Percentiles rank a stretch among this genome's conserved stretches.
These are phyloP conservation scores for Botrytis galanthina DNA, from an alignment of 2,329 filamentous ascomycete species.

Conservation along the genomic window DNA sequence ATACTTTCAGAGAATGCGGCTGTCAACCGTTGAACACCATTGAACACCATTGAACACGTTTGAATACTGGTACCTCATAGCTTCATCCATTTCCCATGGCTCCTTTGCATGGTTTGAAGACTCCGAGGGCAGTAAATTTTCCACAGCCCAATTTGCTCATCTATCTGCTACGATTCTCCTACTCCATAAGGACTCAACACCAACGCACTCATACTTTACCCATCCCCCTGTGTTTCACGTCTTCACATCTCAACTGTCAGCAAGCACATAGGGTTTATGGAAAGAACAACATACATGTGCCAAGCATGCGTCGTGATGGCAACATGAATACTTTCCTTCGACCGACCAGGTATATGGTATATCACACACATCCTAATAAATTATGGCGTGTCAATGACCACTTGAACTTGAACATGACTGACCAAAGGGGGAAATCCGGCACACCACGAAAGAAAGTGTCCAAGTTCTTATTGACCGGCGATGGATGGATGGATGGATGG, in stretches of 20 bases:
- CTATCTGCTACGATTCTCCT: background rate
- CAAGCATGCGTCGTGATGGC: slow-evolving; percentile 10
- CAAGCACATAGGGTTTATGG: background rate
- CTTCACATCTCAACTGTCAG: background rate
- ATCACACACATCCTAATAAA: background rate
- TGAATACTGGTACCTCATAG: too few relatives aligned
- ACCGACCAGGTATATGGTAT: background rate
- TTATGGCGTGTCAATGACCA: background rate
- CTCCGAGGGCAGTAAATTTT: too few relatives aligned
- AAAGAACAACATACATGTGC: background rate
- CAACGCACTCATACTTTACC: background rate
- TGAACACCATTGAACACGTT: too few relatives aligned
- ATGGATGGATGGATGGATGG: background rate
- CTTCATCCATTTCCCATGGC: background rate
- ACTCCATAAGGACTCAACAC: background rate
- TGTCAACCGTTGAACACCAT: background rate
- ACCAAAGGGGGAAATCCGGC: background rate
- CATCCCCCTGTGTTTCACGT: background rate
- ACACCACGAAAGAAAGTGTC: too few relatives aligned
- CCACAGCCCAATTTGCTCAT: background rate
- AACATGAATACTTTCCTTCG: background rate
- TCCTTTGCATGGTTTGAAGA: background rate
- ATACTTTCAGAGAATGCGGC: background rate
- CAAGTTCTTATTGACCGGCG: background rate
- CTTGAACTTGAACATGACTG: background rate